Conservation (phyloP, 2,329 filamentous ascomycete species). For the Orbilia oligospora region DNA sequence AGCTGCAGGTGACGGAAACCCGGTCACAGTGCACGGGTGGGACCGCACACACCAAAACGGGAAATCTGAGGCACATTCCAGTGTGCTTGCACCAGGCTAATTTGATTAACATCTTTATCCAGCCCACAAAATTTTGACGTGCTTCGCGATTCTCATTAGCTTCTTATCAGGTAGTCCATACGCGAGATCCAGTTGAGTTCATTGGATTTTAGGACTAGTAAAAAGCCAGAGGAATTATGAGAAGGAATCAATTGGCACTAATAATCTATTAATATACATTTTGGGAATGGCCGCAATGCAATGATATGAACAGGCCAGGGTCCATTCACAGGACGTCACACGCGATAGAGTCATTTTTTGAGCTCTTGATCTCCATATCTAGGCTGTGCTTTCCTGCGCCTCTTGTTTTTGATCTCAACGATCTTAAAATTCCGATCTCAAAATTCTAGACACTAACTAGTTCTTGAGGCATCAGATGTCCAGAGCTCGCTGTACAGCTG, state of each 20-base stretch:
- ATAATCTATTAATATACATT: conserved; percentile 11
- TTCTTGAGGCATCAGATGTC: not conserved
- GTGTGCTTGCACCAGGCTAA: conserved; percentile 3
- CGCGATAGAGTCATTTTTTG: not conserved
- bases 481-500: too few species aligned
- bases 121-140: conserved; percentile 1
- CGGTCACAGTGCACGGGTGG: conserved; percentile 24
- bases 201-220: not conserved
- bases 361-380: not conserved
- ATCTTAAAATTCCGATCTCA: conserved; percentile 2
- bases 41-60: conserved; percentile 27
- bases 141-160: conserved; percentile 3
- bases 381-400: too few species aligned
- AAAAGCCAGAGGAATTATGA: not conserved
- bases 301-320: not conserved
- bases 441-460: not conserved
- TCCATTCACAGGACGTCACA: not conserved
- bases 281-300: not conserved
- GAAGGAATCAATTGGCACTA: not conserved
- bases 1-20: conserved; percentile 24
- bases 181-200: not conserved
- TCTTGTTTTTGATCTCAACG: not conserved
- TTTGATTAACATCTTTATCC: not conserved
- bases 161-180: conserved; percentile 4
- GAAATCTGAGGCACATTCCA: conserved; percentile 10